Base-by-base conservation (phyloP, 2,329 filamentous ascomycete genomes). In the Fusarium illudens region DNA sequence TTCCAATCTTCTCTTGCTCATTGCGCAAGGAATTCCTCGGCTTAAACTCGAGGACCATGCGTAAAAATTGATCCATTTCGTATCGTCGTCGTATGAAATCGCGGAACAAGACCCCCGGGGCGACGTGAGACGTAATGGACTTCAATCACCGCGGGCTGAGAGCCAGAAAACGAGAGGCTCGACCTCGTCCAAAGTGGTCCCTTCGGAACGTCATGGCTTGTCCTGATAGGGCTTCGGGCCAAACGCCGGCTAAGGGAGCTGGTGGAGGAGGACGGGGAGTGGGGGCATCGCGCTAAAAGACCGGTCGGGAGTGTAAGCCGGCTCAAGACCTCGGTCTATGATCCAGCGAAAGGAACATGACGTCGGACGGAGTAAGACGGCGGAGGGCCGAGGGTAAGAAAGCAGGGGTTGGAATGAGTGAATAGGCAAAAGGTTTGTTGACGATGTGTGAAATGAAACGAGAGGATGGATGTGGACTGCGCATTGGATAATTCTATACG, bases 261-360 rank as follows among this genome's bases (percentile, higher is more conserved):
- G 39, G 37, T 25, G 37, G 20, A 42, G 37, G 37, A 42, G 20
- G 39, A 44, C 39, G 22, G 58, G 52, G 67, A 19, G 39, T 37
- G 63, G 63, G 62, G 44, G 20, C 33, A 46, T 60, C 17, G 48
- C 39, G 42, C 50, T 58, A 25, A 36, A 48, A 42, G 48, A 58
- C 51, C 53, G 51, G 54, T 62, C 64, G 50, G 52, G 42, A 48
- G 37, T 49, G 37, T 65, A 68, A 68, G 67, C 59, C 63, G 66
- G 71, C 55, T 49, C 60, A 62, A 64, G 69, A 69, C 71, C 71
- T 73, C 71, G 71, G 71, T 61, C 68, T 70, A 50, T 51, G 55
- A 52, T 69, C 22, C 54, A 68, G 62, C 58, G 58, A 52, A 69
- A 37, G 34, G 48, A 58, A 36, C 60, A 67, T 68, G 60, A 68